These are phyloP conservation scores for Silene noctiflora DNA, from an alignment of 179 eudicot species.

Conservation along the genomic window DNA sequence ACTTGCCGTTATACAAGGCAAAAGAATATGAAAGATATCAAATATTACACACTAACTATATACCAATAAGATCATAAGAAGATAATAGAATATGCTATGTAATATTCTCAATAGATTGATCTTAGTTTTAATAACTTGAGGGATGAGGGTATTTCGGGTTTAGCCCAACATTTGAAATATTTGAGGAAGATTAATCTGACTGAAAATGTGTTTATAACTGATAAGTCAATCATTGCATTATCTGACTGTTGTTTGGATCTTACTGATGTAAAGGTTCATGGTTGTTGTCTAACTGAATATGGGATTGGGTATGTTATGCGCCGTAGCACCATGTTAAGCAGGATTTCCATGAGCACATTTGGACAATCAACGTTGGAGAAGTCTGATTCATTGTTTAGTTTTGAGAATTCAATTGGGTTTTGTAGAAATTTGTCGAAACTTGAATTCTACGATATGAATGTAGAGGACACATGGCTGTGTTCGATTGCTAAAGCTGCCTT, in stretches of 20 bases:
- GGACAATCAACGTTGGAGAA: not conserved
- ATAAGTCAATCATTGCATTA: not conserved
- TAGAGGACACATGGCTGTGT: not conserved
- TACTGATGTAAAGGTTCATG: not conserved
- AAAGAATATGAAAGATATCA: too few species aligned
- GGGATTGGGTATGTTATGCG: slow-evolving; percentile 1
- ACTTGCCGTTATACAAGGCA: too few species aligned
- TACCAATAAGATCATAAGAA: too few species aligned
- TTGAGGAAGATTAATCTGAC: not conserved
- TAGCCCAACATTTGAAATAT: slow-evolving; percentile 1
- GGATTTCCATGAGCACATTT: not conserved
- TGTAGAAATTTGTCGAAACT: not conserved
- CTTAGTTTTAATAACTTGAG: not conserved
- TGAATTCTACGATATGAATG: not conserved
- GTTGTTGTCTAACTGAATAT: not conserved
- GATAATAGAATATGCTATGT: too few species aligned
- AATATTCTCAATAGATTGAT: not conserved
- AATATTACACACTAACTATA: too few species aligned
- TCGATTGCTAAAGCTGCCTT: slow-evolving; percentile 12
- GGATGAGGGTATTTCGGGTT: not conserved
- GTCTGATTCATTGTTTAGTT: not conserved
- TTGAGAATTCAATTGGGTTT: not conserved
- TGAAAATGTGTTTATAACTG: not conserved
- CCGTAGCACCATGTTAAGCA: not conserved
- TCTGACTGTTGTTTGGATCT: not conserved